Evolutionary conservation across 2,329 filamentous ascomycete genomes (phyloP), one percentile per base, ranked within the genome.

Genomic region (Pseudopyrenochaeta lycopersici): DNA sequence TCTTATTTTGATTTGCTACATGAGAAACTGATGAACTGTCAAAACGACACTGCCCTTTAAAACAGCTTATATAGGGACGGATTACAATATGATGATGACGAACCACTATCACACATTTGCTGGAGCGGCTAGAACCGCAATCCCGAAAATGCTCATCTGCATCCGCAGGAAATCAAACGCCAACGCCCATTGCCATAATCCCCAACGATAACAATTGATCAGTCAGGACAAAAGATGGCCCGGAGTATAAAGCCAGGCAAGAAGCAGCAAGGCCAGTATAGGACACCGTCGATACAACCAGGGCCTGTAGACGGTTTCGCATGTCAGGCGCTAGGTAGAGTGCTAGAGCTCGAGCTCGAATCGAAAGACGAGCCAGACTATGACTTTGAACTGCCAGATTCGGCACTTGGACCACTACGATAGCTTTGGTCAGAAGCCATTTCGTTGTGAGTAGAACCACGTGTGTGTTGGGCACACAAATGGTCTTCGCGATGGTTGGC

Each of bases 151-250:
- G 23, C 9, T 27, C 4, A 27, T 4, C 4, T 27, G 23, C 23
- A 27, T 27, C 23, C 23, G 9, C 9, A 27, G 23, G 23, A 27
- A 27, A 27, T 27, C 23, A 27, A 5, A 9, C 9, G 23, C 23
- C 9, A 14, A 14, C 30, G 27, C 10, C 21, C 10, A 11, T 31
- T 29, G 7, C 4, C 15, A 20, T 15, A 4, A 14, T 7, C 32
- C 36, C n/a, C 31, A 17, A 4, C 31, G 51, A 42, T 14, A 21
- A 12, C 17, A 31, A 23, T 17, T 31, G 33, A 30, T 58, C 49
- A 67, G 7, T 53, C 66, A 51, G 70, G 73, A 62, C 73, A 76
- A 49, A 73, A 75, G 14, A 68, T 74, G 23, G 71, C 68, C 35
- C 62, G 64, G 35, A 74, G 56, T 48, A 73, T 58, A 32, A 71